Percentiles rank a stretch among this genome's conserved stretches.
phyloP scores from a whole-genome alignment of 2,329 filamentous ascomycete genomes.

The Verticillium isaacii region DNA sequence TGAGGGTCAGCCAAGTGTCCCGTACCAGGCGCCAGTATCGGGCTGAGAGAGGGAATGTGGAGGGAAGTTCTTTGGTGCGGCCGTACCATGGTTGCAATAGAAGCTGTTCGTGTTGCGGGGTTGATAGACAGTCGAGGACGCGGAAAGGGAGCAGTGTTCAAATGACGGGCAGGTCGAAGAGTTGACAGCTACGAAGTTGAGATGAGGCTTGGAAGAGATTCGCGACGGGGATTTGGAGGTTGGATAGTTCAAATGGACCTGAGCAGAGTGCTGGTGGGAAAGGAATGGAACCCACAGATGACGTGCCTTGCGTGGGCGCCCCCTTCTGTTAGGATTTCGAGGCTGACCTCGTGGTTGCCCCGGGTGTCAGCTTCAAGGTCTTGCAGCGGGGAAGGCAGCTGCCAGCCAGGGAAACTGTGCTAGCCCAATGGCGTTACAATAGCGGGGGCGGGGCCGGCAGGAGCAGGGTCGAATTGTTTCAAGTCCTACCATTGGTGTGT shows the following conservation, averaged over 20 bases:
- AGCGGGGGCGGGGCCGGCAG: neutral
- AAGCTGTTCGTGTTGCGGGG: neutral
- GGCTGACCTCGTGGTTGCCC: neutral
- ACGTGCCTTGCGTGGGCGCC: neutral
- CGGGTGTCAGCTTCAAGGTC: neutral
- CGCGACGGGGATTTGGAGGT: neutral
- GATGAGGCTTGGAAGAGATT: neutral
- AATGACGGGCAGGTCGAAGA: neutral
- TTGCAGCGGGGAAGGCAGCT: neutral
- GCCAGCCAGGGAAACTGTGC: neutral
- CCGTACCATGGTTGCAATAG: slow-evolving; percentile 6
- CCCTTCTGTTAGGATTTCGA: neutral
- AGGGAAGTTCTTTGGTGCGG: neutral
- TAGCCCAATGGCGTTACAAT: neutral
- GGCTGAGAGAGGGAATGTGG: slow-evolving; percentile 1
- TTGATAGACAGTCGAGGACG: neutral
- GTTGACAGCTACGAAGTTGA: neutral
- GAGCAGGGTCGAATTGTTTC: neutral
- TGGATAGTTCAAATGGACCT: neutral
- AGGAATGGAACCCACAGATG: neutral
- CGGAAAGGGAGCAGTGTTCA: too few relatives aligned
- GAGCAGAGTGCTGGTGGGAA: neutral
- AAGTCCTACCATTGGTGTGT: neutral
- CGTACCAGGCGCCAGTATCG: neutral
- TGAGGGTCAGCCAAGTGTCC: neutral